Base-by-base conservation (phyloP, 371 early-diverging fungal species). In the Polyrhizophydium stewartii region DNA sequence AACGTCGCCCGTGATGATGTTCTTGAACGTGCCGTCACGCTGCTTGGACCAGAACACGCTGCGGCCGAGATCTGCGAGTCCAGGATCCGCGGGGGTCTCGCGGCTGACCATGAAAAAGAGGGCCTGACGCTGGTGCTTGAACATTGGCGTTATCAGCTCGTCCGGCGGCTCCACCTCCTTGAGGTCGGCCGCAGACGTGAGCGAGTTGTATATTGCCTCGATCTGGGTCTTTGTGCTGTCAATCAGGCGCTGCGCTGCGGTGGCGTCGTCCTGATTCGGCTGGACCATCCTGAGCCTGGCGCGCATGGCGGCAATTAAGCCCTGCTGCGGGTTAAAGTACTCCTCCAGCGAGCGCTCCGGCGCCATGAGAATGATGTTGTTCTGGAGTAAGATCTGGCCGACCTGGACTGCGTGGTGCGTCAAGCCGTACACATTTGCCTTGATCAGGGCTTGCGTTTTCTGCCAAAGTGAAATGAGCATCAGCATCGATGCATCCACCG, bases 41-140 rank as follows among this genome's bases (percentile, higher is more conserved):
- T 10, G 3, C 7, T 16, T 3, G 3, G 3, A 7, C 49, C 49
- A 47, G 16, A 47, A 47, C 9, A 10, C 16, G 28, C 10, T 3
- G 28, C 16, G 28, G 7, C 9, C 22, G 7, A 16, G 7, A 47
- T 22, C 49, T 25, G 49, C 7, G 7, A 7, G 25, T 3, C 10
- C 22, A 10, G 16, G 3, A 47, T 47, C 49, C 22, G 9, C 3
- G 28, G 22, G 10, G 7, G 28, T 47, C 65, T 87, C 87, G n/a
- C 82, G 75, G 47, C 81, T 68, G 43, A 71, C 25, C 70, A 87
- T 70, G 62, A 83, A 87, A 50, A 73, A 68, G 10, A 87, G 74
- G 0, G 82, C 87, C 61, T 87, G 87, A 47, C 76, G 75, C 59
- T 87, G 87, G 67, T 87, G 83, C 56, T 77, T 74, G 64, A 81